Conservation (phyloP, 2,329 filamentous ascomycete genomes). For the Diaporthe capsici region DNA sequence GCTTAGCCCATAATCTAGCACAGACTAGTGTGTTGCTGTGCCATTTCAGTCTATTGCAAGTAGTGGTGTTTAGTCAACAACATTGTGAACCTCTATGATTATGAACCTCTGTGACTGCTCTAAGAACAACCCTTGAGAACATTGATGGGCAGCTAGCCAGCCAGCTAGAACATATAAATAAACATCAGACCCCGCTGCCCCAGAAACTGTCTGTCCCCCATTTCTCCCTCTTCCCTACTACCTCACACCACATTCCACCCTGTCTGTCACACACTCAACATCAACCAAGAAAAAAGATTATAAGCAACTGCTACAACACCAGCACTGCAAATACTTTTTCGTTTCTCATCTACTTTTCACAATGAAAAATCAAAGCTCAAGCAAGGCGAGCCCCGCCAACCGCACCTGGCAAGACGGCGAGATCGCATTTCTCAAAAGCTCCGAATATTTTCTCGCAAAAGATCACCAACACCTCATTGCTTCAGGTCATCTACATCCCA, state of each 20-base stretch:
- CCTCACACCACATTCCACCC: not conserved
- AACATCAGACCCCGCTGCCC: not conserved
- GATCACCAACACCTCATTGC: conserved; percentile 45
- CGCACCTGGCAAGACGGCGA: conserved; percentile 46
- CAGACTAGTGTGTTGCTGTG: not conserved
- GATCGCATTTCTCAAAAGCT: conserved; percentile 49
- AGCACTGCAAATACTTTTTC: not conserved
- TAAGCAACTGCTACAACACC: not conserved
- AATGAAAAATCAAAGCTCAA: not conserved
- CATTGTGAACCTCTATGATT: not conserved
- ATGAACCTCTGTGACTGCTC: not conserved
- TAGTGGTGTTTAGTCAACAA: not conserved
- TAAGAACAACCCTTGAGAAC: not conserved
- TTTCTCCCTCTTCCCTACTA: not conserved
- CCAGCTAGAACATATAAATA: not conserved
- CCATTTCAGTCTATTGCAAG: not conserved
- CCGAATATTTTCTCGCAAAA: conserved; percentile 34
- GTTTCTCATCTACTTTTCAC: not conserved
- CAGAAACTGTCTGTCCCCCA: not conserved
- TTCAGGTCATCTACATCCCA: conserved; percentile 40
- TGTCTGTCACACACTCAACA: not conserved
- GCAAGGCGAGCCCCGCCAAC: not conserved
- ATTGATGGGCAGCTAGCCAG: not conserved
- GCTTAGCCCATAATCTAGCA: not conserved
- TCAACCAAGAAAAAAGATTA: too few species aligned